Evolutionary conservation across 2,329 filamentous ascomycete species (phyloP), one percentile per base, ranked within the genome.

Genomic region (Orbilia blumenaviensis): DNA sequence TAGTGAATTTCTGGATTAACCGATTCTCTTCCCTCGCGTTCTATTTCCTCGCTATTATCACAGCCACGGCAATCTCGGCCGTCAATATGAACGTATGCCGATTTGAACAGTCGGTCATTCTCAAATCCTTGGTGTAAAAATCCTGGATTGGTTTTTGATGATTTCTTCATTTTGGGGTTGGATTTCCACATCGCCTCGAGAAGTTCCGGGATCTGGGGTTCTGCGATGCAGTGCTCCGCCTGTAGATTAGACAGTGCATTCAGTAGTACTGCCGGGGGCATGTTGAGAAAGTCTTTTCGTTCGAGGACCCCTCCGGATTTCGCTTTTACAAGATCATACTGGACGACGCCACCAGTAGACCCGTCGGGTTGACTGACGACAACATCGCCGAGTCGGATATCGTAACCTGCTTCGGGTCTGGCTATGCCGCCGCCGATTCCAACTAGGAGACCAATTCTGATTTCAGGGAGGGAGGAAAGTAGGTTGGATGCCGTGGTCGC

Each of bases 1-100:
- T 81, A 80, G 61, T 80, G 78, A 21, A 80, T 54, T 4, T 32
- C 60, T 6, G 68, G 58, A 10, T 77, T 58, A 8, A 44, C 25
- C 12, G n/a, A 36, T 9, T 44, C 64, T 7, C 73, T 68, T 16
- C 9, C 4, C 21, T 54, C 60, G 14, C 73, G 66, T 10, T 29
- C 3, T 12, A 73, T 21, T 42, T 63, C 50, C 27, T 78, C 69
- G n/a, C 52, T 64, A 6, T 27, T 32, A 58, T 80, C 74, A 56
- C 79, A 81, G 16, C 56, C 36, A n/a, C 61, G 58, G 38, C 78
- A 80, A 38, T 62, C 61, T 27, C 10, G 5, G 10, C 72, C 54
- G 38, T 8, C 58, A 32, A 32, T 46, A 62, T 66, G 67, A 36
- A 32, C 34, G 46, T 42, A 41, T 21, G 52, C 61, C 52, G 61